Base-by-base conservation (phyloP, 352 stramenopile species). In the Phytophthora cactorum region DNA sequence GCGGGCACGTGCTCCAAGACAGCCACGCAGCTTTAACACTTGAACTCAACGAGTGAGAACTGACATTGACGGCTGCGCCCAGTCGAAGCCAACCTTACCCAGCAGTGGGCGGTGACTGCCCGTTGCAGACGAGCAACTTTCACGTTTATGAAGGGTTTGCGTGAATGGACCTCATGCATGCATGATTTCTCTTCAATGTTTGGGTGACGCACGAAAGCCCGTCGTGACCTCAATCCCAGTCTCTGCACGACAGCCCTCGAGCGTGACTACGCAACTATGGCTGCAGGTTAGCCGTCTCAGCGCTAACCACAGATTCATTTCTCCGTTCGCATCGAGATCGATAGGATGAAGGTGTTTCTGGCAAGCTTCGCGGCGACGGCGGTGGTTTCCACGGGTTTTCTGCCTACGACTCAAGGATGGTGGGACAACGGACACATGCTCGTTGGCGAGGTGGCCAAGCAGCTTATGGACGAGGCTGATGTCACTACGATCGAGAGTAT, bases 341-440 rank as follows among this genome's bases (percentile, higher is more conserved):
- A 56, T 34, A 59, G 4, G 58, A 84, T 84, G 77, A 84, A 84
- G 68, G 29, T 75, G 31, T 67, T 79, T 25, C 55, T 59, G 39
- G 29, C 44, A 27, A 56, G 15, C 39, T 36, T 62, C 31, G 45
- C 70, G 10, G 50, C 65, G 9, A 51, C 57, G 17, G 52, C 62
- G 14, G 53, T 73, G 28, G 62, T 44, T 4, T 52, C 44, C 4
- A 41, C 63, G 11, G 32, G 52, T 4, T 66, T 70, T 43, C 36
- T 76, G n/a, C 74, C 74, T 12, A 55, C 53, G 8, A 66, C 67
- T 6, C 43, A 59, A 3, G 82, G 45, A 15, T 89, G 79, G 79
- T 90, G 82, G 82, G 82, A 90, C 68, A 88, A 86, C 32, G 79
- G 78, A 36, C 82, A 90, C 76, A 88, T 89, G 82, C 61, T 88